Conservation (phyloP, 1,139 yeast species). For the Spencermartinsiella ligniputridi region DNA sequence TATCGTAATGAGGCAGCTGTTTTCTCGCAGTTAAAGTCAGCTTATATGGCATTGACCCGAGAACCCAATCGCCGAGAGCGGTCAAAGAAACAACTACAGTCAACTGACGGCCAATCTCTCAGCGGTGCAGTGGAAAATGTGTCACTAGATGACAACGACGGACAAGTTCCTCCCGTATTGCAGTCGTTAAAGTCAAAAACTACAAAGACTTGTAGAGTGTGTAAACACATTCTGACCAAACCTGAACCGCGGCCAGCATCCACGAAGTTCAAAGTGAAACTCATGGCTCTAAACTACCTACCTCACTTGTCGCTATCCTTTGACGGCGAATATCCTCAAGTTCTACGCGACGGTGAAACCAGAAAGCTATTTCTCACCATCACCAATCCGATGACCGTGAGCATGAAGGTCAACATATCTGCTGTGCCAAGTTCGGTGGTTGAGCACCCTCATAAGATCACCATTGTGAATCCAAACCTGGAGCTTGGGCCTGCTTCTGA, state of each 20-base stretch:
- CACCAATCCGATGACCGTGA: constrained; percentile 24
- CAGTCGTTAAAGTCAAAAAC: constrained; percentile 24
- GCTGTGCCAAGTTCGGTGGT: constrained; percentile 13
- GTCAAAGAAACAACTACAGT: constrained; percentile 2
- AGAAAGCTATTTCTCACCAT: constrained; percentile 21
- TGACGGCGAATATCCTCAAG: background rate
- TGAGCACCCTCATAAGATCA: constrained; percentile 16
- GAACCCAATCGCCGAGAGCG: constrained; percentile 1
- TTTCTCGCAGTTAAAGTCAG: constrained; percentile 9
- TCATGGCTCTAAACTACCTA: constrained; percentile 26
- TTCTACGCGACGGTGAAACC: constrained; percentile 8
- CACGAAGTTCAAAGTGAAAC: constrained; percentile 21
- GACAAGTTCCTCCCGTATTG: constrained; percentile 20
- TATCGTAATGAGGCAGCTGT: background rate
- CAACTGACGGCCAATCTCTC: background rate
- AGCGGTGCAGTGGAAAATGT: background rate
- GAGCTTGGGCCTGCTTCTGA: constrained; percentile 27
- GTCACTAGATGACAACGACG: constrained; percentile 1
- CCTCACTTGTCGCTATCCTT: constrained; percentile 16
- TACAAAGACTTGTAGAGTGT: constrained; percentile 28
- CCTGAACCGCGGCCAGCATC: constrained; percentile 30
- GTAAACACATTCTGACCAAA: constrained; percentile 26
- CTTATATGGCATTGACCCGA: constrained; percentile 3
- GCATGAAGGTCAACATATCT: constrained; percentile 25
- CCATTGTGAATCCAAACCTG: constrained; percentile 24